phyloP scores from a whole-genome alignment of 805 yeast genomes.

The Vanderwaltozyma yarrowii region DNA sequence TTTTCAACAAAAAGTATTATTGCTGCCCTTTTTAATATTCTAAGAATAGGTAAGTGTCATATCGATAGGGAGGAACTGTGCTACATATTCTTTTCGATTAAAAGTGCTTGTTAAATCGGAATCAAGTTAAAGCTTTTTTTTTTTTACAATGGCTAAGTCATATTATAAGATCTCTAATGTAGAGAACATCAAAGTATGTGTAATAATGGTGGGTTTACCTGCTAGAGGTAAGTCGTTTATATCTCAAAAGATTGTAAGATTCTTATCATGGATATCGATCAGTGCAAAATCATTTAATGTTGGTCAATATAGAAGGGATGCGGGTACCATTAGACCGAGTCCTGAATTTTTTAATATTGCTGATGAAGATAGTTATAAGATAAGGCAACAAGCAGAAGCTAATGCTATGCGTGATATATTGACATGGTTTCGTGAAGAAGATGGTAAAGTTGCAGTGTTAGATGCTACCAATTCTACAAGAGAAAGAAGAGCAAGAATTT shows the following conservation, averaged over 20 bases:
- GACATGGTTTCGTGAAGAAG: constrained; percentile 71
- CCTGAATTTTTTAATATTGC: constrained; percentile 69
- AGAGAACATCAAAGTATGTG: constrained; percentile 64
- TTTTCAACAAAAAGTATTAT: too few species aligned
- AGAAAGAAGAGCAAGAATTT: constrained; percentile 55
- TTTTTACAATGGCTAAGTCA: not conserved
- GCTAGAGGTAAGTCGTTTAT: constrained; percentile 92
- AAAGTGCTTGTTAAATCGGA: too few species aligned
- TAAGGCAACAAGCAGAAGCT: constrained; percentile 60
- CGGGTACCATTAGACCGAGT: constrained; percentile 37
- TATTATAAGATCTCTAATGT: constrained; percentile 28
- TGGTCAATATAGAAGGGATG: constrained; percentile 68
- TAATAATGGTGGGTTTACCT: constrained; percentile 80
- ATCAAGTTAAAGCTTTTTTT: too few species aligned
- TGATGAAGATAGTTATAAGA: constrained; percentile 52
- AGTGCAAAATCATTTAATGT: constrained; percentile 83
- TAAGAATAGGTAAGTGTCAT: too few species aligned
- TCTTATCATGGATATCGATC: constrained; percentile 85
- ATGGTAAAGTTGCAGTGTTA: constrained; percentile 83
- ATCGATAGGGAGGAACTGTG: too few species aligned
- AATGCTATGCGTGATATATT: constrained; percentile 71
- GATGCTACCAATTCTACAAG: constrained; percentile 89
- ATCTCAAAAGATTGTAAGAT: constrained; percentile 88
- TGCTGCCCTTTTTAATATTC: too few species aligned
- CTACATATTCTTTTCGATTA: too few species aligned